Evolutionary conservation across 2,329 filamentous ascomycete genomes (phyloP), one percentile per base, ranked within the genome.

Genomic region (Phyllosticta citriasiana): DNA sequence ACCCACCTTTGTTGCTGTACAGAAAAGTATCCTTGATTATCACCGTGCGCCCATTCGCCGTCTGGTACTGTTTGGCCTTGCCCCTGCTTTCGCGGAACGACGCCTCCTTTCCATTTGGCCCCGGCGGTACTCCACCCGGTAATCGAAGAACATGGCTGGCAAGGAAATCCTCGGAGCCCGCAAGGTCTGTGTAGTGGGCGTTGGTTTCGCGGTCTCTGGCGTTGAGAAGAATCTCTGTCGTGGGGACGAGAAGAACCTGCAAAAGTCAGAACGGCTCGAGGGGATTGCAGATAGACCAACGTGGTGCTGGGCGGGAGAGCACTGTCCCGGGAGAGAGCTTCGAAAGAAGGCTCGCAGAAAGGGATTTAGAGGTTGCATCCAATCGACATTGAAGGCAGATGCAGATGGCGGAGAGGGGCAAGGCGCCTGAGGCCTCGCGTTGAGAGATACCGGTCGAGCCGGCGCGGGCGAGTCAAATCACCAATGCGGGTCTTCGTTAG

Each of bases 351-450:
- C 91, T 82, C 89, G 88, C 77, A 99, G 84, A 79, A 97, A 97
- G 76, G 94, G 94, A 79, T 99, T 99, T 86, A 97, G 84, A 80
- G 94, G 91, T 87, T 92, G 92, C 92, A 96, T 96, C 86, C 88
- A 88, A 80, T 77, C 78, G 73, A 74, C 70, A 69, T 67, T 24
- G 63, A 63, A 57, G 47, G 60, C 60, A 54, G 22, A 51, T 53
- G 57, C 47, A 33, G 51, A 24, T 57, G 52, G 51, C n/a, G n/a
- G 26, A 24, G 50, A 30, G 27, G 60, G 55, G 55, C 60, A 58
- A 55, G 55, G 60, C 60, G 60, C 60, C 57, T 57, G 27, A 55
- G 60, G 50, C 55, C 60, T 56, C 57, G 59, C 60, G 52, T 57
- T 47, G 30, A 56, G 51, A 56, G 58, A 56, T 35, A 58, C 60